Evolutionary conservation across 331 rosid species (phyloP).

Genomic region (Acacia pycnantha): DNA sequence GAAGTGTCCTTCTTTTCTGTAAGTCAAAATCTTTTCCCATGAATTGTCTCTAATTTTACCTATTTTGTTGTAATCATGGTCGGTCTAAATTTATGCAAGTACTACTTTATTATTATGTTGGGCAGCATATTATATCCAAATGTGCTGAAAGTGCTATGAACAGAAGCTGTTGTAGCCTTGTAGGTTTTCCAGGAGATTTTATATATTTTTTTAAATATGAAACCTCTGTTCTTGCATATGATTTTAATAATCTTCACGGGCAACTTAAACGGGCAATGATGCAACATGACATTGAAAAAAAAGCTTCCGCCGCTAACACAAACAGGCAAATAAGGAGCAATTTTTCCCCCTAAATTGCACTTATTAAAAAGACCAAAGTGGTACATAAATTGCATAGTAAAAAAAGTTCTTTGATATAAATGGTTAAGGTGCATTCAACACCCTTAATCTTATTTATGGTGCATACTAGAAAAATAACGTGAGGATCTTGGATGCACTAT

Average conservation of each 20-base stretch:
- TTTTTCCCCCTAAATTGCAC: too few species aligned
- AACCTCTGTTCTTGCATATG: not conserved
- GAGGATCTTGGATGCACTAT: too few species aligned
- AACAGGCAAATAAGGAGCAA: too few species aligned
- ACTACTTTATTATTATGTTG: not conserved
- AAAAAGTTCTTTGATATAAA: too few species aligned
- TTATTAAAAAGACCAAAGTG: too few species aligned
- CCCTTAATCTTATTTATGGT: too few species aligned
- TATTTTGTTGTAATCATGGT: not conserved
- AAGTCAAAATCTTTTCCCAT: slow-evolving; percentile 35
- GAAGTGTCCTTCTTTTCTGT: slow-evolving; percentile 83
- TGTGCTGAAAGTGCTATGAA: not conserved
- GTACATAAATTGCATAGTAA: too few species aligned
- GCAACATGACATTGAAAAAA: too few species aligned
- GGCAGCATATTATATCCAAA: not conserved
- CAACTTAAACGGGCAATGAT: too few species aligned
- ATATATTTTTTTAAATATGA: not conserved
- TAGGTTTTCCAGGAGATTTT: not conserved
- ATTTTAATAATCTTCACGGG: not conserved
- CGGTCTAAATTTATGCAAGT: not conserved
- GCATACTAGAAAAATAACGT: too few species aligned
- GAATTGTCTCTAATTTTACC: slow-evolving; percentile 13
- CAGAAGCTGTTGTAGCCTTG: not conserved
- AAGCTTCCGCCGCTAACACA: too few species aligned
- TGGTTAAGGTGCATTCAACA: too few species aligned